phyloP scores from a whole-genome alignment of 192 early-diverging fungal species.

The Backusella tarrabulga region DNA sequence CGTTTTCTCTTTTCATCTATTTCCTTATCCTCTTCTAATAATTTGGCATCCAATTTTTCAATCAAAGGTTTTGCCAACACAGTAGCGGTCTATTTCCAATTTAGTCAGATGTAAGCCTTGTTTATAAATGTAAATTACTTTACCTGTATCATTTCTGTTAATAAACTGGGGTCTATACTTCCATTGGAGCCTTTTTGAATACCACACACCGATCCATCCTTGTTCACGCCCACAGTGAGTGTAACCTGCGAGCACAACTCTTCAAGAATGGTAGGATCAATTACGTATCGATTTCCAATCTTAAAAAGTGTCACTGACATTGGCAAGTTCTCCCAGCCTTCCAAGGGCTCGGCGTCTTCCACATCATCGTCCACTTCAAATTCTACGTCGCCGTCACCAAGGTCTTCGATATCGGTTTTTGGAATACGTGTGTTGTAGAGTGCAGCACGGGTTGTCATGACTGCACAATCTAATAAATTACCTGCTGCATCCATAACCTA shows the following conservation, averaged over 20 bases:
- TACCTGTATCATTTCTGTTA: slow-evolving; percentile 82
- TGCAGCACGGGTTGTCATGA: slow-evolving; percentile 85
- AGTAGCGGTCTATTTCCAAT: slow-evolving; percentile 39
- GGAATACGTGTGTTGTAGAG: slow-evolving; percentile 87
- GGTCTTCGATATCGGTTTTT: slow-evolving; percentile 76
- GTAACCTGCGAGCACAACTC: slow-evolving; percentile 83
- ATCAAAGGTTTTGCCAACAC: slow-evolving; percentile 49
- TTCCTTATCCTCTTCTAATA: slow-evolving; percentile 46
- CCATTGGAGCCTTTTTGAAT: slow-evolving; percentile 82
- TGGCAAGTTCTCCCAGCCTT: slow-evolving; percentile 80
- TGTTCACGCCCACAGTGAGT: slow-evolving; percentile 81
- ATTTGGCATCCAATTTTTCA: slow-evolving; percentile 43
- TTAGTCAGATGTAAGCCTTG: background rate
- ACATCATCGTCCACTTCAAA: slow-evolving; percentile 92
- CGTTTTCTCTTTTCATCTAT: slow-evolving; percentile 40
- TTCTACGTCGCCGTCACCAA: slow-evolving; percentile 79
- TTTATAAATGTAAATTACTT: background rate
- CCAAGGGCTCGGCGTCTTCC: slow-evolving; percentile 77
- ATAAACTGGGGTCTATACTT: slow-evolving; percentile 71
- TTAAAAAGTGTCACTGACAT: slow-evolving; percentile 83
- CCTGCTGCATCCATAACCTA: slow-evolving; percentile 85
- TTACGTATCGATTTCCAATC: slow-evolving; percentile 81
- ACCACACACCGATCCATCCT: slow-evolving; percentile 76
- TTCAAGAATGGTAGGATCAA: slow-evolving; percentile 89
- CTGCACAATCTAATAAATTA: slow-evolving; percentile 81